A percentile compares a stretch with the other conserved stretches of the same genome.
Conservation (phyloP, 768 basidiomycete genomes). For the Boletellus ananiceps region DNA sequence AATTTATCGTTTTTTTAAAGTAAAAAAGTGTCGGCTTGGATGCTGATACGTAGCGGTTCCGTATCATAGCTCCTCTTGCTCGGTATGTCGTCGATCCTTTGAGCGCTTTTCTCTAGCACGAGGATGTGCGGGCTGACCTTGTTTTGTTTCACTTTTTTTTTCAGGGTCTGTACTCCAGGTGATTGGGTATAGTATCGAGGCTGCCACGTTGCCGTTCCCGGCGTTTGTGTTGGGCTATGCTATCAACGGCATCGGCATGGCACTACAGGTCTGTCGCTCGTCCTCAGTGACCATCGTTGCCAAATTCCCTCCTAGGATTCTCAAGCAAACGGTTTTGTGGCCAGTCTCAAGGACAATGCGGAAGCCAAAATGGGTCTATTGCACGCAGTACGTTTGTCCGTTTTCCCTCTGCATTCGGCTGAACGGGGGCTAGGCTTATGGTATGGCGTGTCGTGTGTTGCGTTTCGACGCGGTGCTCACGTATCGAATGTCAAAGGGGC, state of each 20-base stretch:
- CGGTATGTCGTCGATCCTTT: slow-evolving; percentile 12
- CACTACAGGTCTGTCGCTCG: slow-evolving; percentile 38
- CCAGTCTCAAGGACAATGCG: slow-evolving; percentile 36
- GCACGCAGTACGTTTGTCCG: slow-evolving; percentile 34
- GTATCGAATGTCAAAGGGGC: slow-evolving; percentile 39
- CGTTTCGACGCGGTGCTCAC: slow-evolving; percentile 5
- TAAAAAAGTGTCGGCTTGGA: no score
- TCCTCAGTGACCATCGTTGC: background rate
- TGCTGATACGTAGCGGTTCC: background rate
- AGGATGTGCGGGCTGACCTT: background rate
- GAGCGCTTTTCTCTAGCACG: no score
- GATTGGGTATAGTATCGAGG: slow-evolving; percentile 33
- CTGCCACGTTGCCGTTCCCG: slow-evolving; percentile 43
- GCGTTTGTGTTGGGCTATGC: slow-evolving; percentile 39
- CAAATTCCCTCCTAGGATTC: slow-evolving; percentile 33
- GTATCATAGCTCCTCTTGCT: slow-evolving; percentile 23
- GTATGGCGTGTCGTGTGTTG: slow-evolving; percentile 22
- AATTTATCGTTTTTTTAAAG: background rate
- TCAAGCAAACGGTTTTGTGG: slow-evolving; percentile 44
- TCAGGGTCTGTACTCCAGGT: slow-evolving; percentile 29
- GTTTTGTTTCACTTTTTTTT: background rate
- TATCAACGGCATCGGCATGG: slow-evolving; percentile 43
- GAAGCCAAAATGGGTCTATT: slow-evolving; percentile 39
- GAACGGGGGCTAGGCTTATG: slow-evolving; percentile 23
- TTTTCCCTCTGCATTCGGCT: slow-evolving; percentile 18